Evolutionary conservation across 2,329 filamentous ascomycete species (phyloP).

Genomic region (Zasmidium angulare): DNA sequence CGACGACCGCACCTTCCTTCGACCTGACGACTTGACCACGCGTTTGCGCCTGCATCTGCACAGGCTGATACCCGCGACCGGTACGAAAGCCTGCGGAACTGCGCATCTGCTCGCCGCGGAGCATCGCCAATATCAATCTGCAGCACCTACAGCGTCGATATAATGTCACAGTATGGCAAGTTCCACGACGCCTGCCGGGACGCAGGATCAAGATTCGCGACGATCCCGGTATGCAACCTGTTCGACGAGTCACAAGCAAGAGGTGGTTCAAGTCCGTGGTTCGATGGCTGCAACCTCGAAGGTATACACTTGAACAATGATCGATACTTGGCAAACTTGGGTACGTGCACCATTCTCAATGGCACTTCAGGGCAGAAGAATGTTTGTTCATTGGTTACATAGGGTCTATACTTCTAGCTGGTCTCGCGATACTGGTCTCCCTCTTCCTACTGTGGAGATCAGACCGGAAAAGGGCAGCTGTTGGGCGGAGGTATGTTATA

Average conservation of each 20-base stretch:
- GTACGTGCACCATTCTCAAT: slow-evolving; percentile 48
- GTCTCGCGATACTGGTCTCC: slow-evolving; percentile 69
- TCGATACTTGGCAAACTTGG: slow-evolving; percentile 76
- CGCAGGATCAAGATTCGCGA: slow-evolving; percentile 41
- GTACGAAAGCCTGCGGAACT: neutral
- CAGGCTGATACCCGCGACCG: neutral
- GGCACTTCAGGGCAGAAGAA: neutral
- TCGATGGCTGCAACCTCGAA: slow-evolving; percentile 62
- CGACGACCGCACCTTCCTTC: neutral
- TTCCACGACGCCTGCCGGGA: slow-evolving; percentile 51
- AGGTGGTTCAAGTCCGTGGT: slow-evolving; percentile 52
- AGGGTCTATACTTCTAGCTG: slow-evolving; percentile 87
- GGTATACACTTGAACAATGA: slow-evolving; percentile 69
- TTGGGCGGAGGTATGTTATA: slow-evolving; percentile 74
- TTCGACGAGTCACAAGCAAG: slow-evolving; percentile 59
- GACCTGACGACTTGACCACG: neutral
- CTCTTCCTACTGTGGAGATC: slow-evolving; percentile 73
- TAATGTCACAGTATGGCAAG: slow-evolving; percentile 35
- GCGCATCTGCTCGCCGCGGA: neutral
- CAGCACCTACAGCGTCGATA: neutral
- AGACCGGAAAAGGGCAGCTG: slow-evolving; percentile 87
- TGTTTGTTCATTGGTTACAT: slow-evolving; percentile 31
- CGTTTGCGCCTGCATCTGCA: neutral
- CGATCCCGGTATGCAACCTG: slow-evolving; percentile 57
- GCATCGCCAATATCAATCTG: neutral